Base-by-base conservation (phyloP, 164 flowering plant species). In the Tetracentron sinense region DNA sequence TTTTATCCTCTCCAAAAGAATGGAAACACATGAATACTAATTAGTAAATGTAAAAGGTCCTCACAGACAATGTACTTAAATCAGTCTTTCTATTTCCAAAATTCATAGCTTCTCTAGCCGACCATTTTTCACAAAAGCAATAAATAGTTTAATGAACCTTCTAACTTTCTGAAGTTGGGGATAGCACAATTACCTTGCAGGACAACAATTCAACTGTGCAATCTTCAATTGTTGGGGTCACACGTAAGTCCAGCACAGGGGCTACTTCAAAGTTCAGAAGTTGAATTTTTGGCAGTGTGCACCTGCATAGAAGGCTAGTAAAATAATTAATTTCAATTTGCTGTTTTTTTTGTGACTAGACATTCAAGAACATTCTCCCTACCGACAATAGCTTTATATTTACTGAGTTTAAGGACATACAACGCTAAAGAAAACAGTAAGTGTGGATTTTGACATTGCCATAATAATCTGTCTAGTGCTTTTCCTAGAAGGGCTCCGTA, bases 181-280 rank as follows among this genome's bases (percentile, higher is more conserved):
- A 44, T 15, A 22, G 22, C 7, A 55, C 65, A 38, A 55, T 74
- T 62, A 86, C 96, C 90, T 81, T 85, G 77, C 96, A 89, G 54
- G 92, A 89, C 67, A 89, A 63, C 89, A 89, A 70, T 70, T 87
- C 86, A 51, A 89, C 86, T 1, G 47, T 66, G 62, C 92, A 89
- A 69, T 80, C 81, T 71, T 84, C 80, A 53, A 25, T 68, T n/a
- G 86, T 80, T 54, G 86, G 82, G 54, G 68, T 87, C 31, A 89
- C 88, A 65, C 78, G 76, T 56, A 89, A 79, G 33, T 82, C 90
- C 73, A 89, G 33, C 48, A 81, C 73, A 47, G 96, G 96, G 11
- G 86, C 76, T n/a, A 80, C 89, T 65, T 82, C 83, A 73, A 87
- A 85, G 48, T 77, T 84, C 58, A 89, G 60, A 61, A 89, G 69